Evolutionary conservation across 148 eudicot genomes (phyloP).

Genomic region (Arbutus unedo): DNA sequence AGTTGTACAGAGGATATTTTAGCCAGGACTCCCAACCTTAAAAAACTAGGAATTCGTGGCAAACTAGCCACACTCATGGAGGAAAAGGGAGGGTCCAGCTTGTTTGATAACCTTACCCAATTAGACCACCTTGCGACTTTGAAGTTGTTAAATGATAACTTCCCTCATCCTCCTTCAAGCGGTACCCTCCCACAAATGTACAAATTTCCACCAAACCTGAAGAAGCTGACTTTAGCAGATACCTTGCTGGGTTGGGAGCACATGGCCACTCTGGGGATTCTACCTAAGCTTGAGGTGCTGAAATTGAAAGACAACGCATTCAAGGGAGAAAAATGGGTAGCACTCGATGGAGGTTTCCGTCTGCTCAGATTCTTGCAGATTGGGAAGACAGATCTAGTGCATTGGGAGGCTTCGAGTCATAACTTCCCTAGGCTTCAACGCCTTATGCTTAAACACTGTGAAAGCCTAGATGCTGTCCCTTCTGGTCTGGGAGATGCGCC

Average conservation of each 20-base stretch:
- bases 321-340: conserved; percentile 27
- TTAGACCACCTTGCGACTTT: conserved; percentile 20
- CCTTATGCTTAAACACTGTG: conserved; percentile 25
- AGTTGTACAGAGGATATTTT: conserved; percentile 26
- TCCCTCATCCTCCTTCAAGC: conserved; percentile 19
- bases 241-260: conserved; percentile 33
- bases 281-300: conserved; percentile 35
- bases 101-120: conserved; percentile 25
- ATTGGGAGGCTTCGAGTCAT: conserved; percentile 32
- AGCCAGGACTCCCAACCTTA: conserved; percentile 23
- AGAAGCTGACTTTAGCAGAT: conserved; percentile 33
- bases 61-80: conserved; percentile 19
- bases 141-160: conserved; percentile 24
- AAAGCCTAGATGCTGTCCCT: conserved; percentile 18
- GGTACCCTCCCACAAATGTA: conserved; percentile 29
- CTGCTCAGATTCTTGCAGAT: conserved; percentile 30
- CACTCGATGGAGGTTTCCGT: conserved; percentile 29
- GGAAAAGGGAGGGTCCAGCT: conserved; percentile 8
- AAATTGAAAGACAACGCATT: conserved; percentile 34
- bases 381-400: conserved; percentile 20
- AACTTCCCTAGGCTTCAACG: conserved; percentile 38
- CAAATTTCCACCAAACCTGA: conserved; percentile 36
- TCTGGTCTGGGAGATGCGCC: conserved; percentile 19
- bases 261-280: conserved; percentile 30
- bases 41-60: conserved; percentile 26